A percentile compares a stretch with the other conserved stretches of the same genome.
These are phyloP conservation scores for Suillus weaverae DNA, from an alignment of 768 basidiomycete genomes.

Conservation along the genomic window DNA sequence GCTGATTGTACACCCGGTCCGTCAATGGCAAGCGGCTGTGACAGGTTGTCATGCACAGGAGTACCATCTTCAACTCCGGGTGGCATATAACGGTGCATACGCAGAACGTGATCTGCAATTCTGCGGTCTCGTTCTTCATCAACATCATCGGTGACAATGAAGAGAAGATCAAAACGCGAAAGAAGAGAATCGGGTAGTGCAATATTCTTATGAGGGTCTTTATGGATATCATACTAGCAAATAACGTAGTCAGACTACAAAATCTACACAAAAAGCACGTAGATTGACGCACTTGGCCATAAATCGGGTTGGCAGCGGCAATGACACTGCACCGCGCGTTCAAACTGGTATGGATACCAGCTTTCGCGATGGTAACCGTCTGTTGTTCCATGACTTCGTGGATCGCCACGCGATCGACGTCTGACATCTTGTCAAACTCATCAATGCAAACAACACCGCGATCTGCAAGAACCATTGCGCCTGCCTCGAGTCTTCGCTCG, in stretches of 20 bases:
- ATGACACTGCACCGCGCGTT: constrained; percentile 98
- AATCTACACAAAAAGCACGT: constrained; percentile 21
- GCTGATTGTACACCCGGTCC: constrained; percentile 52
- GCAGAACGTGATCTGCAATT: constrained; percentile 96
- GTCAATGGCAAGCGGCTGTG: constrained; percentile 87
- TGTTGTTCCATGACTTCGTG: constrained; percentile 99
- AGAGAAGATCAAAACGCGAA: constrained; percentile 97
- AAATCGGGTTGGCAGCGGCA: constrained; percentile 98
- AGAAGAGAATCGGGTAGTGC: constrained; percentile 96
- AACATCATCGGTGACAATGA: constrained; percentile 97
- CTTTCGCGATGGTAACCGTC: constrained; percentile 98
- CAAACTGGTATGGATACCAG: constrained; percentile 96
- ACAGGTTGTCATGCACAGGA: constrained; percentile 82
- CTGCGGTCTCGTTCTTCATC: constrained; percentile 90
- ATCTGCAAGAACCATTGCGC: constrained; percentile 99
- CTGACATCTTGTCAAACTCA: constrained; percentile 99
- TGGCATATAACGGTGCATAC: constrained; percentile 95
- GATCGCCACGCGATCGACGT: constrained; percentile 97
- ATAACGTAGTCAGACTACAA: constrained; percentile 15
- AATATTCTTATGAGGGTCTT: constrained; percentile 98
- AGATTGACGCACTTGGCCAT: constrained; percentile 72
- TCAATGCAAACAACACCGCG: constrained; percentile 99
- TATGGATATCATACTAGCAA: constrained; percentile 95
- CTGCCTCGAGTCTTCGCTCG: constrained; percentile 94
- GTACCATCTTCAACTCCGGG: constrained; percentile 97